Percentiles rank a stretch among this genome's conserved stretches.
Conservation (phyloP, 352 stramenopile genomes). For the Peronospora tabacina region DNA sequence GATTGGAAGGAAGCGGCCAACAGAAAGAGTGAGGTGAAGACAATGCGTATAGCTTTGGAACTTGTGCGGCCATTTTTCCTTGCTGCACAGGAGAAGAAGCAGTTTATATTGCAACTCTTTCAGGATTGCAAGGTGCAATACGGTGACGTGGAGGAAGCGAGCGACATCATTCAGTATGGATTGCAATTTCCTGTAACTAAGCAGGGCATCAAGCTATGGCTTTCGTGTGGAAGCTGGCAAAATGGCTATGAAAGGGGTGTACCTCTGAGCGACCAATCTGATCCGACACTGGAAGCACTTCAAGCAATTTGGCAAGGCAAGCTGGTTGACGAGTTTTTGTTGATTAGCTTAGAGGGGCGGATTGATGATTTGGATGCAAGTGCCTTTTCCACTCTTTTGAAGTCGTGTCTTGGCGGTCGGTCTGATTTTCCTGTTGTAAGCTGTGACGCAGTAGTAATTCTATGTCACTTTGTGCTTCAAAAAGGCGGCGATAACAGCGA, state of each 20-base stretch:
- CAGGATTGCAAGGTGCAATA: slow-evolving; percentile 62
- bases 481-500: slow-evolving; percentile 31
- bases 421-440: slow-evolving; percentile 45
- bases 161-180: slow-evolving; percentile 46
- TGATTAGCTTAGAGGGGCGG: slow-evolving; percentile 70
- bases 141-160: slow-evolving; percentile 49
- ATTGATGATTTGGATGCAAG: slow-evolving; percentile 53
- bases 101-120: slow-evolving; percentile 62
- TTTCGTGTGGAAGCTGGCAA: slow-evolving; percentile 54
- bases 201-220: slow-evolving; percentile 36
- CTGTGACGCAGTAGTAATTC: slow-evolving; percentile 59
- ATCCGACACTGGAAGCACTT: slow-evolving; percentile 27
- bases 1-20: slow-evolving; percentile 24
- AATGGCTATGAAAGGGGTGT: slow-evolving; percentile 14
- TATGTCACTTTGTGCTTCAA: slow-evolving; percentile 60
- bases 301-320: slow-evolving; percentile 66
- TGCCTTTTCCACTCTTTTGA: slow-evolving; percentile 45
- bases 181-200: slow-evolving; percentile 49
- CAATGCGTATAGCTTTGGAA: slow-evolving; percentile 29
- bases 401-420: slow-evolving; percentile 43
- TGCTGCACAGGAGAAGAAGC: slow-evolving; percentile 47
- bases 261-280: neutral
- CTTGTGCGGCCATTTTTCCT: slow-evolving; percentile 48
- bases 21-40: slow-evolving; percentile 16
- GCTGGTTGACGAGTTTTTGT: slow-evolving; percentile 67